Evolutionary conservation across 1,284 basidiomycete species (phyloP), one percentile per base, ranked within the genome.

Genomic region (Lentinula novae-zelandiae): DNA sequence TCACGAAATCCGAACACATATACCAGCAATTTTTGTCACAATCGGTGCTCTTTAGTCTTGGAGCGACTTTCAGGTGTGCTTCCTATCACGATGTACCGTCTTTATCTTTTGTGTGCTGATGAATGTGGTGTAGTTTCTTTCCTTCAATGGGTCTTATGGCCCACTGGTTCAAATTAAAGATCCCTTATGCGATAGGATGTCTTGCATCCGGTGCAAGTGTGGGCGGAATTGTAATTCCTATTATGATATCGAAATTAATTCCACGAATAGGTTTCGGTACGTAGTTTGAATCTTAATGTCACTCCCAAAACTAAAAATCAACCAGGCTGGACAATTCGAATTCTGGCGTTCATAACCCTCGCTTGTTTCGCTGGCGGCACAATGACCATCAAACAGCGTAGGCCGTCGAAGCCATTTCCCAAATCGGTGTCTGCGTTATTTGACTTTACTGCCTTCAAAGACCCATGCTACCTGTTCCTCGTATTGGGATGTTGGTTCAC

Each of bases 21-120:
- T 72, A 68, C 48, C 70, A 72, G 54, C 70, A 71, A 56, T 71
- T 62, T 55, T 62, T 71, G 5, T 64, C 67, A 2, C 69, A 71
- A 34, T 65, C 67, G 1, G 60, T 71, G 9, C 62, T 71, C 4
- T 69, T 68, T 60, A 65, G 64, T 52, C 33, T 69, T 3, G 69
- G 69, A 2, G 68, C 70, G n/a, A 61, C 66, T 4, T 68, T 69
- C 49, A 66, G 65, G 69, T 67, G 52, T 34, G 64, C 60, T 17
- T 22, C 20, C 8, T 20, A 3, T 40, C 38, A 3, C 7, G n/a
- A n/a, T 7, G 31, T 66, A 9, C 27, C 8, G 12, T 22, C 22
- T 2, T 44, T 56, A 17, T 17, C 17, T 17, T 17, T 17, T 62
- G 46, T 48, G 57, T 12, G 60, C 61, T 3, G 40, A 27, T 10